These are phyloP conservation scores for Beauveria sp. DNA, from an alignment of 2,329 filamentous ascomycete species.

Conservation along the genomic window DNA sequence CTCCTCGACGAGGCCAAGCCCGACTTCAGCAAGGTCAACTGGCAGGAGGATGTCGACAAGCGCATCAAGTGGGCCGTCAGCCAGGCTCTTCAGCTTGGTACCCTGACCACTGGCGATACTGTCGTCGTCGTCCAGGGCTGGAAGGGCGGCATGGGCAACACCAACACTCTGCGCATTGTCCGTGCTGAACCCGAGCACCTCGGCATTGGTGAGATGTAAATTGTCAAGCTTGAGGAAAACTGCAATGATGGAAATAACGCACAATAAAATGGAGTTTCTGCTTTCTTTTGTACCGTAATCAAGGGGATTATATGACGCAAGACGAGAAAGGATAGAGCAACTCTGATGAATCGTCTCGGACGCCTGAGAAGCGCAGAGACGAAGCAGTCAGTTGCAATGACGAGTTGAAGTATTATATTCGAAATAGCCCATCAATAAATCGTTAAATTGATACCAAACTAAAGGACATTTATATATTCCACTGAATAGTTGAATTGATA, in stretches of 20 bases:
- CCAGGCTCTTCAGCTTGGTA: conserved; percentile 75
- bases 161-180: conserved; percentile 67
- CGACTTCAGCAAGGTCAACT: conserved; percentile 85
- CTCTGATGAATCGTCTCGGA: background rate
- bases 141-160: conserved; percentile 88
- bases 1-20: conserved; percentile 88
- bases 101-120: conserved; percentile 64
- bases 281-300: conserved; percentile 8
- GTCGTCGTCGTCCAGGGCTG: conserved; percentile 84
- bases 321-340: background rate
- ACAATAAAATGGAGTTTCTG: conserved; percentile 4
- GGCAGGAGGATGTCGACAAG: conserved; percentile 98
- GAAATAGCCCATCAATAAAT: conserved; percentile 1
- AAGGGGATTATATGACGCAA: background rate
- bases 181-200: conserved; percentile 53
- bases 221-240: too few relatives aligned
- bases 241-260: background rate
- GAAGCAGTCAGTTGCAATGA: background rate
- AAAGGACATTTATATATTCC: too few relatives aligned
- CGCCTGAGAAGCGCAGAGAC: background rate
- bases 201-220: conserved; percentile 40
- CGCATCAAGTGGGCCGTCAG: conserved; percentile 96
- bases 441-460: background rate
- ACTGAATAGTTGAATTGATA: background rate
- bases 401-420: background rate